Percentiles rank a stretch among this genome's conserved stretches.
These are phyloP conservation scores for Fusarium proliferatum DNA, from an alignment of 2,329 filamentous ascomycete genomes.

Conservation along the genomic window DNA sequence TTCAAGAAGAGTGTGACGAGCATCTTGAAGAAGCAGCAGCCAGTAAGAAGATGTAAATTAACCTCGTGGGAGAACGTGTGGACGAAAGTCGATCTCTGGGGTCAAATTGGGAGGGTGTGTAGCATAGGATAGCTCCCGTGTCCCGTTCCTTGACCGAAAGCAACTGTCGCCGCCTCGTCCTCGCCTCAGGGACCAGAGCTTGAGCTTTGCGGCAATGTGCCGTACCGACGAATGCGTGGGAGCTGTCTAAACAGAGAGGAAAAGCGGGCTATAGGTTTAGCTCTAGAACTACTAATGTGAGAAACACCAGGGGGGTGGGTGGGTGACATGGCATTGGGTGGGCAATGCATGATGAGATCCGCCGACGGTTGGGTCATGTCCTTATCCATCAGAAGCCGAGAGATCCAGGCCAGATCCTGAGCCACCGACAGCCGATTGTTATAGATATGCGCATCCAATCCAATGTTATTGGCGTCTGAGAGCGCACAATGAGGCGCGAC, in stretches of 20 bases:
- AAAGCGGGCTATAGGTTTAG: constrained; percentile 21
- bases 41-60: constrained; percentile 39
- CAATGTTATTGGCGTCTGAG: neutral
- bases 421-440: neutral
- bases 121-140: constrained; percentile 27
- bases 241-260: constrained; percentile 8
- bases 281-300: constrained; percentile 19
- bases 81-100: constrained; percentile 40
- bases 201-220: neutral
- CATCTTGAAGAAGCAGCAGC: constrained; percentile 29
- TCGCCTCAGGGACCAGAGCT: constrained; percentile 26
- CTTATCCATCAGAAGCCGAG: constrained; percentile 31
- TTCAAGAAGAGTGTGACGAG: constrained; percentile 25
- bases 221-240: neutral
- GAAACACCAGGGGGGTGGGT: constrained; percentile 2
- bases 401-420: constrained; percentile 43
- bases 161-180: constrained; percentile 29
- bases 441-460: neutral
- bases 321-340: constrained; percentile 4
- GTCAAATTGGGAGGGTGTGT: constrained; percentile 21
- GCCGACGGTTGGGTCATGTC: constrained; percentile 3
- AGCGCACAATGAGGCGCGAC: neutral
- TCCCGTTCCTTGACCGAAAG: constrained; percentile 31
- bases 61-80: constrained; percentile 46
- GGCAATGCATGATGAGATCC: constrained; percentile 29